These are phyloP conservation scores for Lecanicillium sp. DNA, from an alignment of 2,329 filamentous ascomycete genomes.

Conservation along the genomic window DNA sequence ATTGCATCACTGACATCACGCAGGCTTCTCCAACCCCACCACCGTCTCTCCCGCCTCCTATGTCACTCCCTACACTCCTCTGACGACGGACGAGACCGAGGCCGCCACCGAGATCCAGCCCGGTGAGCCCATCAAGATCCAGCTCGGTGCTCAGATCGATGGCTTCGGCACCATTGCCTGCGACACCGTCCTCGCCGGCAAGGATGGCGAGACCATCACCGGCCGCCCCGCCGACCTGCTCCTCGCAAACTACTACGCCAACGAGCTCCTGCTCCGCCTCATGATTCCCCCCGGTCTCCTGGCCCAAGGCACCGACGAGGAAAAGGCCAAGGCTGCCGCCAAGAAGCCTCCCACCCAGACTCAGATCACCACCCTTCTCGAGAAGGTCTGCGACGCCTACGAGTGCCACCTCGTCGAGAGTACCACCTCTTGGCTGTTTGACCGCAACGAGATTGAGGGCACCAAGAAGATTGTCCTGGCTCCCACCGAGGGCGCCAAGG, in stretches of 20 bases:
- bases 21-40: constrained; percentile 86
- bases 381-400: constrained; percentile 88
- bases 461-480: constrained; percentile 96
- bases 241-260: constrained; percentile 88
- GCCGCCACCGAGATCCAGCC: constrained; percentile 72
- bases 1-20: constrained; percentile 15
- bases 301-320: constrained; percentile 78
- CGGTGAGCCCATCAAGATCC: constrained; percentile 90
- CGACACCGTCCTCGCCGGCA: constrained; percentile 76
- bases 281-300: constrained; percentile 88
- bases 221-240: constrained; percentile 81
- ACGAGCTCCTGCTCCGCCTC: constrained; percentile 85
- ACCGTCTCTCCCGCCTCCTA: constrained; percentile 92
- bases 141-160: constrained; percentile 97
- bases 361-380: constrained; percentile 79
- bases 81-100: constrained; percentile 81
- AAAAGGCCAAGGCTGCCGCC: constrained; percentile 84
- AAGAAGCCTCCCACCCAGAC: constrained; percentile 78
- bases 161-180: constrained; percentile 95
- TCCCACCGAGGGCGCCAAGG: constrained; percentile 79
- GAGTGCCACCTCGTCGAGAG: constrained; percentile 93
- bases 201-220: constrained; percentile 57
- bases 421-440: constrained; percentile 96
- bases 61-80: constrained; percentile 93
- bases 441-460: constrained; percentile 94